A percentile compares a stretch with the other conserved stretches of the same genome.
Evolutionary conservation across 1,284 basidiomycete genomes (phyloP).

Genomic region (Salmacisia buchloeana): DNA sequence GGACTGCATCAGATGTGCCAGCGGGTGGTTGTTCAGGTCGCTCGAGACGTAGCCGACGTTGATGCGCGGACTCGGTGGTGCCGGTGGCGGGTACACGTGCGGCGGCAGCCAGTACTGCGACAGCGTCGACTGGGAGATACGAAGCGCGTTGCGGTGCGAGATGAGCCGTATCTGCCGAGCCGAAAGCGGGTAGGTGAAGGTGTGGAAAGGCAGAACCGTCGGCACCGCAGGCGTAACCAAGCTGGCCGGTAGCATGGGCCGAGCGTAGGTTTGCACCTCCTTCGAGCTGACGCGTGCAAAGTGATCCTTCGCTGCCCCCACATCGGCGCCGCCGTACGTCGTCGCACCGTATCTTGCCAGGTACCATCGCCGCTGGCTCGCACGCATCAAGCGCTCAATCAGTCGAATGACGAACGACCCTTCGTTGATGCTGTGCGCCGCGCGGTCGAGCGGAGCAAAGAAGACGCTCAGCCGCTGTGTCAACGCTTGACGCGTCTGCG

Average conservation of each 20-base stretch:
- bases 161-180: conserved; percentile 59
- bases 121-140: conserved; percentile 58
- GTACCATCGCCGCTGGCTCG: conserved; percentile 59
- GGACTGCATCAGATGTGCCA: conserved; percentile 63
- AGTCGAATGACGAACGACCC: conserved; percentile 59
- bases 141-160: conserved; percentile 60
- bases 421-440: conserved; percentile 53
- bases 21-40: conserved; percentile 63
- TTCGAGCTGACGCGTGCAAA: background rate
- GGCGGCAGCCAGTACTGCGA: conserved; percentile 57
- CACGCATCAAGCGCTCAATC: conserved; percentile 57
- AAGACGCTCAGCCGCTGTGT: conserved; percentile 37
- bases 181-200: conserved; percentile 60
- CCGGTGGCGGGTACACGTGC: conserved; percentile 58
- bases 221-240: conserved; percentile 55
- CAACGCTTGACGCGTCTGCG: conserved; percentile 53
- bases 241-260: conserved; percentile 51
- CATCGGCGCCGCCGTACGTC: conserved; percentile 4
- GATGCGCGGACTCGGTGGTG: conserved; percentile 55
- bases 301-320: background rate
- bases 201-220: conserved; percentile 60
- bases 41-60: conserved; percentile 62
- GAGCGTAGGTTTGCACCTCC: conserved; percentile 32
- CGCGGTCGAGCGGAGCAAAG: conserved; percentile 47
- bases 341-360: conserved; percentile 52